Percentiles rank a stretch among this genome's conserved stretches.
Conservation (phyloP, 1,284 basidiomycete species). For the Mycosarcoma maydis region DNA sequence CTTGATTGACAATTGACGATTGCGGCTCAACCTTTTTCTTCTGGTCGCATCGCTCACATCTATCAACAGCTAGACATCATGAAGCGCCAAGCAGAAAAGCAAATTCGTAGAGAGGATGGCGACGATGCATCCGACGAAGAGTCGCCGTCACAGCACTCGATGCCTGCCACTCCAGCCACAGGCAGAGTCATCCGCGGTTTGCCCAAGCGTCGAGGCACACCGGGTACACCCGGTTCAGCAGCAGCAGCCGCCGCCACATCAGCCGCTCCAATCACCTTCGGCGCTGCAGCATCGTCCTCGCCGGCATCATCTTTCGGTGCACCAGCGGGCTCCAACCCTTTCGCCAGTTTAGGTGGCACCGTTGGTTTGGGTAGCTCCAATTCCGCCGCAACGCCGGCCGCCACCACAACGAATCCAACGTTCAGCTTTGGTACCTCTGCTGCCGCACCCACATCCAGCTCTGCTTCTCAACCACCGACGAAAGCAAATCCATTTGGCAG, state of each 20-base stretch:
- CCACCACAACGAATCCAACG: conserved; percentile 12
- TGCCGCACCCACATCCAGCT: not conserved
- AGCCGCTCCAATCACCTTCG: conserved; percentile 11
- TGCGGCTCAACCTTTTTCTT: too few relatives aligned
- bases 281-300: conserved; percentile 11
- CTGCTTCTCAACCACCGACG: conserved; percentile 15
- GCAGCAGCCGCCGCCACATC: conserved; percentile 10
- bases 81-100: conserved; percentile 50
- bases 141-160: conserved; percentile 27
- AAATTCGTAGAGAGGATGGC: conserved; percentile 43
- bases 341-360: conserved; percentile 20
- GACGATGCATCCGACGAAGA: conserved; percentile 41
- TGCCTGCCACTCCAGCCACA: conserved; percentile 30
- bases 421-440: conserved; percentile 26
- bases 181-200: conserved; percentile 40
- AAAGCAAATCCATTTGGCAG: conserved; percentile 34
- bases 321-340: conserved; percentile 21
- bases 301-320: conserved; percentile 14
- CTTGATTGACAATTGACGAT: too few relatives aligned
- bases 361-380: conserved; percentile 19
- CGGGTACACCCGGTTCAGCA: conserved; percentile 20
- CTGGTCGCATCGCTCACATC: not conserved
- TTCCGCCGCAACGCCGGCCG: conserved; percentile 6
- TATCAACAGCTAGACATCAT: too few relatives aligned
- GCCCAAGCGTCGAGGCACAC: conserved; percentile 25